Base-by-base conservation (phyloP, 2,329 filamentous ascomycete species). In the Penicillium sp. region DNA sequence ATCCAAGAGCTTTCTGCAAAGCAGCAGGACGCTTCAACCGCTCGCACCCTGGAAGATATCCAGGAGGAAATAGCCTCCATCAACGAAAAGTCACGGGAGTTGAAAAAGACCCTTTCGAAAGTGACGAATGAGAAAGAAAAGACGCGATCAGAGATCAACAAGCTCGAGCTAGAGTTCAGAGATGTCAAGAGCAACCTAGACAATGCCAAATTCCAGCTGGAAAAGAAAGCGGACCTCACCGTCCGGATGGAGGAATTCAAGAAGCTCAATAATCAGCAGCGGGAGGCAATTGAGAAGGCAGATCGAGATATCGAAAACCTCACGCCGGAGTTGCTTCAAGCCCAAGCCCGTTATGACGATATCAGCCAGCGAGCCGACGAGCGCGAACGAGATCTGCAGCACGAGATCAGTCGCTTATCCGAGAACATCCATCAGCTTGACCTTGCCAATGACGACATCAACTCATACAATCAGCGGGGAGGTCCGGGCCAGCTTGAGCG, bases 21-120 rank as follows among this genome's bases (percentile, higher is more conserved):
- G 62, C 89, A 97, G 68, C 85, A 88, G 65, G 83, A 86, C 15
- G 79, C 81, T 27, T 82, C 83, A 13, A 72, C 80, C 10, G 82
- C 84, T 15, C 85, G 90, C 58, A 89, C 89, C 31, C 82, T 91
- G 7, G 89, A 96, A 51, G 89, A 94, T 61, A 91, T 97, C 50
- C 89, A 94, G 64, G 86, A 89, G 50, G 84, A 91, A 46, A 84
- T 91, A 58, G 84, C 85, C 46, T 75, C 77, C 18, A 80, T 87
- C 53, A 82, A 82, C 21, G 89, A 91, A 57, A 85, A 89, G 67
- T 81, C 86, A 61, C 84, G 87, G 52, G 75, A 76, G 23, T 75
- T 86, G 29, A 91, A 89, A 67, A 79, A 79, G 40, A 82, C 79
- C 41, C 80, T 93, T 13, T 74, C 81, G 7, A 89, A 88, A 64